A percentile compares a stretch with the other conserved stretches of the same genome.
These are phyloP conservation scores for Moringa oleifera DNA, from an alignment of 345 rosid genomes.

Conservation along the genomic window DNA sequence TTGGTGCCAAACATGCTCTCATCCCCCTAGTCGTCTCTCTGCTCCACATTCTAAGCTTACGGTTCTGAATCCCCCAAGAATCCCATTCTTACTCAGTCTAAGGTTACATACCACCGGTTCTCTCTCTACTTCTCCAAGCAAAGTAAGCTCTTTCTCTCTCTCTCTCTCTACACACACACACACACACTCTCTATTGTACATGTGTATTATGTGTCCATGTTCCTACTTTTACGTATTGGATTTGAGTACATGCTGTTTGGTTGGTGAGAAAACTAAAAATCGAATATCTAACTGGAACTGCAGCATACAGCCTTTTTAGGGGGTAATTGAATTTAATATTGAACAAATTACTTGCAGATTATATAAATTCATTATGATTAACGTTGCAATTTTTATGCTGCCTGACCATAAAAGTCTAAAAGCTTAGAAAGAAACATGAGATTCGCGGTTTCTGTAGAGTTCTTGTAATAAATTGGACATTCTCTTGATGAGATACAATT, in stretches of 20 bases:
- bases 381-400: too few species aligned
- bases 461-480: too few species aligned
- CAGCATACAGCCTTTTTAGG: background rate
- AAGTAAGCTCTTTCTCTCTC: background rate
- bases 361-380: too few species aligned
- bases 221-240: background rate
- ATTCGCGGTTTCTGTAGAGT: background rate
- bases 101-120: background rate
- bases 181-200: too few species aligned
- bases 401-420: too few species aligned
- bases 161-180: background rate
- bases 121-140: background rate
- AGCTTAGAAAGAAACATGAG: too few species aligned
- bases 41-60: background rate
- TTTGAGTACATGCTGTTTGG: background rate
- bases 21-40: background rate
- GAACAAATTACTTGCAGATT: too few species aligned
- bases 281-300: background rate
- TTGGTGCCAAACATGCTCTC: background rate
- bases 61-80: background rate
- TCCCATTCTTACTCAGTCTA: background rate
- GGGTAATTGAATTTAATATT: too few species aligned
- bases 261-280: background rate
- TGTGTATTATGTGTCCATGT: background rate
- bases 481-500: background rate